phyloP scores from a whole-genome alignment of 2,329 filamentous ascomycete genomes.

The Macrophomina phaseolina region DNA sequence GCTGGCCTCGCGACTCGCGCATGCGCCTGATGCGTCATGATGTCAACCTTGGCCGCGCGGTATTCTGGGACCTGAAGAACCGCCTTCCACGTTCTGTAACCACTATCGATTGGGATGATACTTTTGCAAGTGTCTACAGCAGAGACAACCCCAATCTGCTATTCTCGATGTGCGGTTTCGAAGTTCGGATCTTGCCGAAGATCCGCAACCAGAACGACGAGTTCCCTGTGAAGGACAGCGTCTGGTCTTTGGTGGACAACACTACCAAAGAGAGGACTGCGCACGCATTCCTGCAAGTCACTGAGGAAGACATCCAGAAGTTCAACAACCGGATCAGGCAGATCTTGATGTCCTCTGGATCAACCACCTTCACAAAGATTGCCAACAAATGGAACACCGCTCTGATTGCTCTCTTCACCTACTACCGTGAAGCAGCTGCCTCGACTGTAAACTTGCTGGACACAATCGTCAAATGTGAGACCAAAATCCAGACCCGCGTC shows the following conservation, averaged over 20 bases:
- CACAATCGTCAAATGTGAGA: conserved; percentile 99
- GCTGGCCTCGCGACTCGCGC: conserved; percentile 95
- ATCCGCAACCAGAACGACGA: conserved; percentile 94
- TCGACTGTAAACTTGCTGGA: conserved; percentile 93
- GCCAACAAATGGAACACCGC: conserved; percentile 99
- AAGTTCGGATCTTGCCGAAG: conserved; percentile 95
- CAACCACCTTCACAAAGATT: conserved; percentile 98
- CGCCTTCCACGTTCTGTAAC: conserved; percentile 91
- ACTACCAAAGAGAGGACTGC: conserved; percentile 96
- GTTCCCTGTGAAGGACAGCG: conserved; percentile 95
- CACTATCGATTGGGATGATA: conserved; percentile 99
- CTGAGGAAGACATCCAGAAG: conserved; percentile 96
- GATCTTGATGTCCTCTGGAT: conserved; percentile 99
- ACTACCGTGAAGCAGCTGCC: conserved; percentile 96
- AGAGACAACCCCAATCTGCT: conserved; percentile 95
- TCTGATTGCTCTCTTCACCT: conserved; percentile 94
- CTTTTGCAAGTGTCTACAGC: conserved; percentile 97
- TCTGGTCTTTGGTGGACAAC: conserved; percentile 97
- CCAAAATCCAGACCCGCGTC: conserved; percentile 97
- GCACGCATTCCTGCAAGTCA: conserved; percentile 96
- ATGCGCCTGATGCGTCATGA: conserved; percentile 99
- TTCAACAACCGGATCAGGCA: conserved; percentile 99
- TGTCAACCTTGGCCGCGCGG: conserved; percentile 94
- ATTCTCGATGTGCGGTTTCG: conserved; percentile 98
- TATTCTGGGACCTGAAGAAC: conserved; percentile 99